These are phyloP conservation scores for Parascedosporium putredinis DNA, from an alignment of 2,329 filamentous ascomycete genomes.

Conservation along the genomic window DNA sequence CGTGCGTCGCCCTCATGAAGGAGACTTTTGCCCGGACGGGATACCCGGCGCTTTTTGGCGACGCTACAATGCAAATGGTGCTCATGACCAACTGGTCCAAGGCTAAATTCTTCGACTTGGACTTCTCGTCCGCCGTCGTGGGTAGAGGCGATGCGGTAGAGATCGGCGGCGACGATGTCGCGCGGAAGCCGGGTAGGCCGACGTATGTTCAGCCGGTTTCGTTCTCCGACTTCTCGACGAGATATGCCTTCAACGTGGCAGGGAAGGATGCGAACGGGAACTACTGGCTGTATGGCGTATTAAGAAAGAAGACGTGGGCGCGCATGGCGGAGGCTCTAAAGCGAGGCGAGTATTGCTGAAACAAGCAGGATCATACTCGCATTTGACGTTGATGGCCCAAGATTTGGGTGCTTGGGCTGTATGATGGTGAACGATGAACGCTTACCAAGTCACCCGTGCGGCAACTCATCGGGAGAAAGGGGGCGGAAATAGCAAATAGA, in stretches of 20 bases:
- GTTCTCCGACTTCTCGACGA: slow-evolving; percentile 7
- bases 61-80: slow-evolving; percentile 21
- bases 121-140: slow-evolving; percentile 25
- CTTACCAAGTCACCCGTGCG: no score
- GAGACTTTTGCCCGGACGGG: slow-evolving; percentile 12
- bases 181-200: slow-evolving; percentile 6
- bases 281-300: slow-evolving; percentile 17
- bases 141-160: background rate
- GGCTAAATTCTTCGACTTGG: slow-evolving; percentile 22
- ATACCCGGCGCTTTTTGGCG: slow-evolving; percentile 20
- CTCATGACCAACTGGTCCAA: slow-evolving; percentile 28
- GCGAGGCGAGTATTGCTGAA: background rate
- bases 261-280: slow-evolving; percentile 20
- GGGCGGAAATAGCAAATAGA: no score
- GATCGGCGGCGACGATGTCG: background rate
- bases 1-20: slow-evolving; percentile 16
- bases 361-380: background rate
- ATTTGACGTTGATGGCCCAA: background rate
- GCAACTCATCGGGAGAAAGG: no score
- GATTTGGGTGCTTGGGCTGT: background rate
- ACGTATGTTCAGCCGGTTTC: slow-evolving; percentile 12
- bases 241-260: slow-evolving; percentile 13
- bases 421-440: no score
- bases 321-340: background rate
- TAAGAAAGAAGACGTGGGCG: slow-evolving; percentile 18